Conservation (phyloP, 257 asterid genomes). For the Buddleja alternifolia region DNA sequence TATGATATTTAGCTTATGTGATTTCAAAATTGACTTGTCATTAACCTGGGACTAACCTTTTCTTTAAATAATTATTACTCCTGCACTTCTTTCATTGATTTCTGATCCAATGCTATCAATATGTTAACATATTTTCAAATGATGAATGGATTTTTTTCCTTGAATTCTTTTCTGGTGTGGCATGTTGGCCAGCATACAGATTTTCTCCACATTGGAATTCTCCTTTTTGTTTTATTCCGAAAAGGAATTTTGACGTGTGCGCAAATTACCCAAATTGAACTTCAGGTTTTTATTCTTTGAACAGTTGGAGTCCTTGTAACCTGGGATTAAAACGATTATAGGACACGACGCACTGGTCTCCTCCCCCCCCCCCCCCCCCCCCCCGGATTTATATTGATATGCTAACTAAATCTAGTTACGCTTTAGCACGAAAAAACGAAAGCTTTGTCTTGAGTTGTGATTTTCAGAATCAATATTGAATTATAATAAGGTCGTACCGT, state of each 20-base stretch:
- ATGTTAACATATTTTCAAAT: background rate
- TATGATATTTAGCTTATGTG: background rate
- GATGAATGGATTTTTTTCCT: background rate
- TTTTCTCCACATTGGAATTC: background rate
- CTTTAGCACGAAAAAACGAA: background rate
- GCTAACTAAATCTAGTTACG: too few relatives aligned
- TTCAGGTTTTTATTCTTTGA: background rate
- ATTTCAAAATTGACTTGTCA: constrained; percentile 16
- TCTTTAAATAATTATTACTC: background rate
- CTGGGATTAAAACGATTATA: background rate
- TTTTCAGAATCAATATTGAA: constrained; percentile 8
- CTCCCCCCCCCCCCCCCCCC: too few relatives aligned
- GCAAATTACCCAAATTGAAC: too few relatives aligned
- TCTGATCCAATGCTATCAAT: background rate
- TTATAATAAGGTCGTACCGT: background rate
- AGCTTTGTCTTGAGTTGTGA: background rate
- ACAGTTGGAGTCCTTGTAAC: background rate
- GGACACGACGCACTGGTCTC: too few relatives aligned
- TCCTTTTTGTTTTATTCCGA: too few relatives aligned
- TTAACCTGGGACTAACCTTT: background rate
- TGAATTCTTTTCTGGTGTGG: background rate
- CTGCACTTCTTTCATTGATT: background rate
- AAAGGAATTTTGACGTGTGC: too few relatives aligned
- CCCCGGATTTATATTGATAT: too few relatives aligned
- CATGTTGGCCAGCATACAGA: background rate